phyloP scores from a whole-genome alignment of 352 stramenopile genomes.

The Albugo candida region DNA sequence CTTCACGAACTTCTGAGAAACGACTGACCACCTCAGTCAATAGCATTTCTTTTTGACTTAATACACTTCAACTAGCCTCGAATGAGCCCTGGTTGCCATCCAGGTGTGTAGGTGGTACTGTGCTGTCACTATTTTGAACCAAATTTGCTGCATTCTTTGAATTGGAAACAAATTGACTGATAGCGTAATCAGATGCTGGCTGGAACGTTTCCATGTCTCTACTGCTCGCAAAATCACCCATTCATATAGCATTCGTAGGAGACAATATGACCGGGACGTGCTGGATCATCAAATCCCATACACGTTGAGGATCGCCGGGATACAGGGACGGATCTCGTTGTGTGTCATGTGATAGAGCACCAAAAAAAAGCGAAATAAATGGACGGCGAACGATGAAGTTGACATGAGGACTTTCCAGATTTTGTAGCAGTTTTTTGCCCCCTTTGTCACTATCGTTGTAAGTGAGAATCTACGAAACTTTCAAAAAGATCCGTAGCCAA shows the following conservation, averaged over 20 bases:
- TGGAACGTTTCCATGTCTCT: constrained; percentile 49
- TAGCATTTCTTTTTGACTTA: constrained; percentile 25
- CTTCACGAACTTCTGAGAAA: constrained; percentile 44
- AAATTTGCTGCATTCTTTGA: constrained; percentile 9
- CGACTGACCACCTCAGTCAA: constrained; percentile 67
- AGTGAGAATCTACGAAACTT: constrained; percentile 28
- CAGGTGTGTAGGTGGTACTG: not conserved
- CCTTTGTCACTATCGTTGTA: not conserved
- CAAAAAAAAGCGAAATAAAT: constrained; percentile 67
- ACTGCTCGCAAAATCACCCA: constrained; percentile 52
- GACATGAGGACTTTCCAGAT: constrained; percentile 3
- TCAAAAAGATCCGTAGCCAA: constrained; percentile 47
- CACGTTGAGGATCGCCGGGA: constrained; percentile 44
- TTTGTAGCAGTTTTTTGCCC: not conserved
- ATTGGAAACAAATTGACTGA: constrained; percentile 5
- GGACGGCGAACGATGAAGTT: constrained; percentile 18
- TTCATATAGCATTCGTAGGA: constrained; percentile 61
- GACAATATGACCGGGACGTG: constrained; percentile 42
- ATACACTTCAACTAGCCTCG: not conserved
- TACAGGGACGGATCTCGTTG: constrained; percentile 40
- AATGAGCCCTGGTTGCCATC: not conserved
- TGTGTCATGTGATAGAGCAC: constrained; percentile 56
- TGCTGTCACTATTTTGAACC: constrained; percentile 13
- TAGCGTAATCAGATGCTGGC: constrained; percentile 33
- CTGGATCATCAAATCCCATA: constrained; percentile 52